Evolutionary conservation across 305 asterid genomes (phyloP).

Genomic region (Vinca major): DNA sequence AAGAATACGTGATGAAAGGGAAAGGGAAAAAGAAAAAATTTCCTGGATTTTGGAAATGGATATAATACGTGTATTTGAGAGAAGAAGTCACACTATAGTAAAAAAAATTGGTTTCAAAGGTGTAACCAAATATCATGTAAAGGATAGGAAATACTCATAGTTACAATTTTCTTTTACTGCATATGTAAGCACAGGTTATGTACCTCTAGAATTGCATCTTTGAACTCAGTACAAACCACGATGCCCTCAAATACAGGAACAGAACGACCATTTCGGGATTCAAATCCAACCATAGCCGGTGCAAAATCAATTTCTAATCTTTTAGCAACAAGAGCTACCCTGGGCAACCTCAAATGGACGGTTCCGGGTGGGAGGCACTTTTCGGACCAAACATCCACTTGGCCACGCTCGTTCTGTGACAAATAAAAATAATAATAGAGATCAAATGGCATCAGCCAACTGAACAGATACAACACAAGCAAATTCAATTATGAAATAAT

Average conservation of each 20-base stretch:
- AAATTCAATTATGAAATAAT: neutral
- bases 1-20: neutral
- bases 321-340: conserved; percentile 58
- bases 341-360: conserved; percentile 67
- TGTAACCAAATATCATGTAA: neutral
- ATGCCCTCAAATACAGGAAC: conserved; percentile 72
- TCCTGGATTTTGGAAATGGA: neutral
- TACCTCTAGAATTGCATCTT: conserved; percentile 72
- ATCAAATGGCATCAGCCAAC: conserved; percentile 16
- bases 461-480: neutral
- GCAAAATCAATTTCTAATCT: conserved; percentile 70
- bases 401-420: conserved; percentile 82
- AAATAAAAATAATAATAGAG: conserved; percentile 16
- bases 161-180: neutral
- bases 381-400: conserved; percentile 96
- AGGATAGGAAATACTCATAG: neutral
- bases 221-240: conserved; percentile 76
- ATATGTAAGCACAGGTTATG: conserved; percentile 10
- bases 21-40: neutral
- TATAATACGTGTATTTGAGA: neutral
- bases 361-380: conserved; percentile 98
- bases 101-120: neutral
- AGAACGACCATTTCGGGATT: conserved; percentile 64
- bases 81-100: too few relatives aligned
- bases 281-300: conserved; percentile 97